Percentiles rank a stretch among this genome's conserved stretches.
phyloP scores from a whole-genome alignment of 352 stramenopile genomes.

The Hyaloperonospora brassicae region DNA sequence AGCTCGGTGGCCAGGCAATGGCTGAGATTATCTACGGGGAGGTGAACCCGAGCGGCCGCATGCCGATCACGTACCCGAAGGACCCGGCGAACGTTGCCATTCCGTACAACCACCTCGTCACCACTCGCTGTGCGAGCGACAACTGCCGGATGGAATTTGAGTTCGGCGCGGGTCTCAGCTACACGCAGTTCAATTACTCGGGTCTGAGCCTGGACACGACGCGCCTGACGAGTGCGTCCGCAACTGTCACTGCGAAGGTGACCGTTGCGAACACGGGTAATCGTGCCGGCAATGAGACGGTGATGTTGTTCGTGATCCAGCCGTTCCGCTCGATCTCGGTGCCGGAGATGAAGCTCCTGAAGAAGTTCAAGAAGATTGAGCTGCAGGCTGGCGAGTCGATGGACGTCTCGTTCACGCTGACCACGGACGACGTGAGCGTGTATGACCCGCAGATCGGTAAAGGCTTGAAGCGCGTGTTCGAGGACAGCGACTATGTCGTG shows the following conservation, averaged over 20 bases:
- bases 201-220: no score
- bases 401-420: constrained; percentile 40
- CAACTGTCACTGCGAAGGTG: no score
- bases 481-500: constrained; percentile 60
- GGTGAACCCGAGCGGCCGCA: constrained; percentile 67
- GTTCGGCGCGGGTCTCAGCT: no score
- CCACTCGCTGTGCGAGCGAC: no score
- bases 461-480: constrained; percentile 37
- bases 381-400: constrained; percentile 35
- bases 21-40: constrained; percentile 72
- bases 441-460: constrained; percentile 43
- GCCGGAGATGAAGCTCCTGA: constrained; percentile 74
- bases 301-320: no score
- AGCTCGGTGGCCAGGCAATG: constrained; percentile 69
- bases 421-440: constrained; percentile 47
- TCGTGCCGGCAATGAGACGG: no score
- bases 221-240: no score
- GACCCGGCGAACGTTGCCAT: constrained; percentile 45
- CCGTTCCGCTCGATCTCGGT: constrained; percentile 51
- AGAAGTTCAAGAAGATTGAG: constrained; percentile 73
- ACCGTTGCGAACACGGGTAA: no score
- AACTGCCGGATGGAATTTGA: no score
- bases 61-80: constrained; percentile 79
- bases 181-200: no score
- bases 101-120: constrained; percentile 64